phyloP scores from a whole-genome alignment of 108 stramenopile genomes.

The Chaetoceros tenuissimus region DNA sequence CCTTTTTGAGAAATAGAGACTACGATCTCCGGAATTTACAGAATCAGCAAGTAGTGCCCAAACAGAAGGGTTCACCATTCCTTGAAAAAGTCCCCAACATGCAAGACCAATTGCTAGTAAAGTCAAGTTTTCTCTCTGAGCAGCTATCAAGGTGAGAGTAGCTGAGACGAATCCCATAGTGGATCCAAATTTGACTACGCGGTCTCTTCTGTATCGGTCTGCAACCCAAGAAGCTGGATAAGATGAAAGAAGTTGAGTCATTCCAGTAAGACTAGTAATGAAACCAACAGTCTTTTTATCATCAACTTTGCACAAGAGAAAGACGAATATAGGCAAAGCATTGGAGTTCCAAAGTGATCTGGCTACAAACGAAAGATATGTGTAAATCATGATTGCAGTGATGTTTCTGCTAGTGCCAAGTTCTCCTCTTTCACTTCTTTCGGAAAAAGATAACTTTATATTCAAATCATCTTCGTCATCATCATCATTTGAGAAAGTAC shows the following conservation, averaged over 20 bases:
- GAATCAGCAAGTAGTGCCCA: conserved; percentile 62
- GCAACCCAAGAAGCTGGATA: conserved; percentile 36
- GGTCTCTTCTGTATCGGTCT: conserved; percentile 33
- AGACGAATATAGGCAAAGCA: conserved; percentile 36
- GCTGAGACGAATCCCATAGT: conserved; percentile 20
- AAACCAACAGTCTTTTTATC: conserved; percentile 32
- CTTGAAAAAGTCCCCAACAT: conserved; percentile 41
- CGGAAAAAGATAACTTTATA: too few relatives aligned
- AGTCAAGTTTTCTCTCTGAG: conserved; percentile 6
- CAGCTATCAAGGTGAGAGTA: conserved; percentile 9
- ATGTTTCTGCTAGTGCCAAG: conserved; percentile 15
- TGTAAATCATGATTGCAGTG: conserved; percentile 14
- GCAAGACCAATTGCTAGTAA: conserved; percentile 20
- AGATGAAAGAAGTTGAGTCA: conserved; percentile 24
- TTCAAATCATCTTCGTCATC: too few relatives aligned
- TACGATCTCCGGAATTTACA: conserved; percentile 39
- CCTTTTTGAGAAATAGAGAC: conserved; percentile 24
- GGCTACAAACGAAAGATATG: conserved; percentile 25
- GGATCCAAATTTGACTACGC: conserved; percentile 18
- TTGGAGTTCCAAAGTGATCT: conserved; percentile 42
- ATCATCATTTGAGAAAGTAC: too few relatives aligned
- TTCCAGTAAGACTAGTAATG: conserved; percentile 37
- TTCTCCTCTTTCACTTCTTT: too few relatives aligned
- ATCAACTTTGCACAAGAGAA: conserved; percentile 13
- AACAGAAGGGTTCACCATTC: conserved; percentile 41